phyloP scores from a whole-genome alignment of 2,329 filamentous ascomycete species.

The Fusarium sp. region DNA sequence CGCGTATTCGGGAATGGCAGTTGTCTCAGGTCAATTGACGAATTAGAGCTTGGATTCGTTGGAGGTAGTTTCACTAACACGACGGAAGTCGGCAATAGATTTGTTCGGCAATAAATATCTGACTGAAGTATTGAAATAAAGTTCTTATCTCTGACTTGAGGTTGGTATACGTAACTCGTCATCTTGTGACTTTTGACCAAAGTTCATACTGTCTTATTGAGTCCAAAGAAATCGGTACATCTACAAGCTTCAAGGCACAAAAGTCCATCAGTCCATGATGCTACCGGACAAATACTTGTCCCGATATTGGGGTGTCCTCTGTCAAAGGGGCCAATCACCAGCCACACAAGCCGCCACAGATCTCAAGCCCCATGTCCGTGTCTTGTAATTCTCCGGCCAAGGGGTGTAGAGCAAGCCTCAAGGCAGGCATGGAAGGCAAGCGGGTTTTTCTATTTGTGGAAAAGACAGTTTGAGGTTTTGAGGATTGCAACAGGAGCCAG shows the following conservation, averaged over 20 bases:
- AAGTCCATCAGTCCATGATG: not conserved
- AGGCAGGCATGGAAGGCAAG: not conserved
- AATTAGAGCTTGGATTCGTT: constrained; percentile 5
- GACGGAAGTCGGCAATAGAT: constrained; percentile 8
- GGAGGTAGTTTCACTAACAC: not conserved
- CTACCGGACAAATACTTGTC: constrained; percentile 22
- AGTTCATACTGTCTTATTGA: fast-evolving
- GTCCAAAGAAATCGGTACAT: not conserved
- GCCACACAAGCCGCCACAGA: not conserved
- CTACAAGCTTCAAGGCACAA: not conserved
- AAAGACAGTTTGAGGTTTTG: constrained; percentile 34
- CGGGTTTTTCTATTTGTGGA: constrained; percentile 17
- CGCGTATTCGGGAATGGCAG: constrained; percentile 5
- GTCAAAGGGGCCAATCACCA: constrained; percentile 15
- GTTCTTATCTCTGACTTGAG: not conserved
- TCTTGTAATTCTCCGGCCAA: not conserved
- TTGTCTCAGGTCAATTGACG: constrained; percentile 1
- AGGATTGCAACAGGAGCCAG: constrained; percentile 4
- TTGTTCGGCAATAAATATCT: constrained; percentile 1
- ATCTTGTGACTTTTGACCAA: not conserved
- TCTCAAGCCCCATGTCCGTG: not conserved
- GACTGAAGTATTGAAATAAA: not conserved
- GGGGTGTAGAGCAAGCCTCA: not conserved
- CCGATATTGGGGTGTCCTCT: not conserved
- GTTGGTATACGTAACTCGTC: not conserved